These are phyloP conservation scores for Alternaria hordeiaustralica DNA, from an alignment of 2,329 filamentous ascomycete species.

Conservation along the genomic window DNA sequence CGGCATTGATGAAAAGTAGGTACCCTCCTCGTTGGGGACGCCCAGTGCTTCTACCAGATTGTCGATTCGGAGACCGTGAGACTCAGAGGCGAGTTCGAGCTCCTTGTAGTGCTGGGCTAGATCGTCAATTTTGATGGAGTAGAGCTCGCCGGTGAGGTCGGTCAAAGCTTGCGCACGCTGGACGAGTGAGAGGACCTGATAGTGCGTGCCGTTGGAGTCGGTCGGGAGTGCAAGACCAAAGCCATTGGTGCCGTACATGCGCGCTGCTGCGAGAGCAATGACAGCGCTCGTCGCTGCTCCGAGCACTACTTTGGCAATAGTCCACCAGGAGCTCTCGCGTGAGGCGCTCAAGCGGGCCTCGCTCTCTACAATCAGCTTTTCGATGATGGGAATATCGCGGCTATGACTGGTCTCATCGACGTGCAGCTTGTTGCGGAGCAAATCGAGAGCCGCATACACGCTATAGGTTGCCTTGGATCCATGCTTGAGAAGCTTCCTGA, in stretches of 20 bases:
- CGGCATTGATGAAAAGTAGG: slow-evolving; percentile 13
- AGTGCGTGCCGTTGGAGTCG: background rate
- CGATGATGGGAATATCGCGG: background rate
- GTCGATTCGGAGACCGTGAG: slow-evolving; percentile 24
- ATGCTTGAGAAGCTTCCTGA: slow-evolving; percentile 22
- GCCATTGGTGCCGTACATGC: background rate
- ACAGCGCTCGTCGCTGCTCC: background rate
- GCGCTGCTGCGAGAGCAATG: background rate
- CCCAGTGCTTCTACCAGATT: slow-evolving; percentile 33
- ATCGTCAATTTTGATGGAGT: slow-evolving; percentile 14
- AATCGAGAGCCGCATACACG: slow-evolving; percentile 23
- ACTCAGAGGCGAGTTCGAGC: slow-evolving; percentile 9
- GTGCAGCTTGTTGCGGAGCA: slow-evolving; percentile 8
- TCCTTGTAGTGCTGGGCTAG: slow-evolving; percentile 10
- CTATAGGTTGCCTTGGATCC: slow-evolving; percentile 16
- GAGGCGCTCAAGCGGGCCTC: background rate
- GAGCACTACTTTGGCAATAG: background rate
- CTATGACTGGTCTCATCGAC: background rate
- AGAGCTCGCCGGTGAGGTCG: slow-evolving; percentile 14
- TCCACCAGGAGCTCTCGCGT: slow-evolving; percentile 1
- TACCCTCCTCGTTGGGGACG: slow-evolving; percentile 28
- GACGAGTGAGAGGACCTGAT: slow-evolving; percentile 13
- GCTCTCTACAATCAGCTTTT: background rate
- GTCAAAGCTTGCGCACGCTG: slow-evolving; percentile 13
- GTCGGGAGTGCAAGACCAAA: background rate